Conservation (phyloP, 257 asterid genomes). For the Handroanthus guayacan region DNA sequence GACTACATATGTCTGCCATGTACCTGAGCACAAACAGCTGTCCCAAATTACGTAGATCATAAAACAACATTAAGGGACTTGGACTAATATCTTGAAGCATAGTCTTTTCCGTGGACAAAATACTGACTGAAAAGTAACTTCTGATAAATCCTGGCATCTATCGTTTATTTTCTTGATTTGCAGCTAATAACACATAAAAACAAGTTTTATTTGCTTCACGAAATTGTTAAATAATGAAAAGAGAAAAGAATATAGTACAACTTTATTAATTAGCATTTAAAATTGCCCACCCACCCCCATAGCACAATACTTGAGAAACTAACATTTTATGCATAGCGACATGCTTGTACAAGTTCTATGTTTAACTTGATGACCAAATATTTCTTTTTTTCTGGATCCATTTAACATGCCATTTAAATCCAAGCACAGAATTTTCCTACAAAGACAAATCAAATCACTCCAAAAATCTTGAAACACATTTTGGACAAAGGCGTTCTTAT, state of each 20-base stretch:
- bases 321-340: not conserved
- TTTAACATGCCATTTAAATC: not conserved
- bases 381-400: not conserved
- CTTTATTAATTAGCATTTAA: not conserved
- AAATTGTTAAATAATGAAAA: not conserved
- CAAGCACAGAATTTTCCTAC: not conserved
- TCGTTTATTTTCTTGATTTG: conserved; percentile 2
- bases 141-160: not conserved
- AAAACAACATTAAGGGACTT: conserved; percentile 26
- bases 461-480: conserved; percentile 4
- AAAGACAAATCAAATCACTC: conserved; percentile 14
- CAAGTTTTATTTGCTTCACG: conserved; percentile 9
- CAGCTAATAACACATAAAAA: conserved; percentile 1
- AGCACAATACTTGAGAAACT: not conserved
- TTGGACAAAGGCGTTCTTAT: not conserved
- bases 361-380: not conserved
- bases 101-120: too few relatives aligned
- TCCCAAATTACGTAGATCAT: conserved; percentile 37
- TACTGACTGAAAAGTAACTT: too few relatives aligned
- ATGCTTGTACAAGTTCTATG: not conserved
- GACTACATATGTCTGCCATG: conserved; percentile 95
- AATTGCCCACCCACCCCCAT: not conserved
- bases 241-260: not conserved
- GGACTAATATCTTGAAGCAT: conserved; percentile 7
- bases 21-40: conserved; percentile 65